Evolutionary conservation across 139 green algal genomes (phyloP).

Genomic region (Chlamydomonas urium): DNA sequence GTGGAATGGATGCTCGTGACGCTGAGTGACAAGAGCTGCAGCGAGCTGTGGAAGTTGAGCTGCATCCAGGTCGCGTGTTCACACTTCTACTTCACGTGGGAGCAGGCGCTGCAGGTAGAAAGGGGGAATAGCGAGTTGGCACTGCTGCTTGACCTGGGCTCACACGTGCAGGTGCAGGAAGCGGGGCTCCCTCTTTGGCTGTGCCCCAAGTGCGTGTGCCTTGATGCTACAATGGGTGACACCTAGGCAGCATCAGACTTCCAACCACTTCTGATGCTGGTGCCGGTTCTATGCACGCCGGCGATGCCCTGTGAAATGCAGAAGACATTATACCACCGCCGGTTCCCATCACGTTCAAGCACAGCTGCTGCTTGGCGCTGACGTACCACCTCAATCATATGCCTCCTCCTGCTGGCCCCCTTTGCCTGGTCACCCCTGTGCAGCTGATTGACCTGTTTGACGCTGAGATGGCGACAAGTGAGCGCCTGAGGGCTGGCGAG

Average conservation of each 20-base stretch:
- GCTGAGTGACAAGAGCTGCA: conserved; percentile 10
- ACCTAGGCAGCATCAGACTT: too few species aligned
- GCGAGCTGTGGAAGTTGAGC: conserved; percentile 36
- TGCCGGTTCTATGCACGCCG: too few species aligned
- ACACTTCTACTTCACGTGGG: conserved; percentile 31
- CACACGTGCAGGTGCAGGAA: too few species aligned
- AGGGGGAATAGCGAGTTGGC: background rate
- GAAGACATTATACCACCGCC: too few species aligned
- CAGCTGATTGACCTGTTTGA: conserved; percentile 28
- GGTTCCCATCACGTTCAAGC: too few species aligned
- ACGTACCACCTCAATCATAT: too few species aligned
- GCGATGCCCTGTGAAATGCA: too few species aligned
- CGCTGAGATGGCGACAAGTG: conserved; percentile 17
- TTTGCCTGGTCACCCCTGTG: conserved; percentile 1
- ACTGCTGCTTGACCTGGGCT: background rate
- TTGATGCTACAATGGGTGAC: too few species aligned
- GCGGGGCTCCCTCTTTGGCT: too few species aligned
- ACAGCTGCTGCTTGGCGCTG: too few species aligned
- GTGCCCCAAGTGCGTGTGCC: too few species aligned
- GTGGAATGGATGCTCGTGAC: conserved; percentile 24
- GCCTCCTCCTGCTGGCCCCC: conserved; percentile 6
- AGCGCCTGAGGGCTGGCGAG: conserved; percentile 28
- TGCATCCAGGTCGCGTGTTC: conserved; percentile 31
- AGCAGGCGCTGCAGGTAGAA: conserved; percentile 8
- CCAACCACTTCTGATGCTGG: too few species aligned